Percentiles rank a stretch among this genome's conserved stretches.
Conservation (phyloP, 176 grass and related monocot genomes). For the Musa acuminata region DNA sequence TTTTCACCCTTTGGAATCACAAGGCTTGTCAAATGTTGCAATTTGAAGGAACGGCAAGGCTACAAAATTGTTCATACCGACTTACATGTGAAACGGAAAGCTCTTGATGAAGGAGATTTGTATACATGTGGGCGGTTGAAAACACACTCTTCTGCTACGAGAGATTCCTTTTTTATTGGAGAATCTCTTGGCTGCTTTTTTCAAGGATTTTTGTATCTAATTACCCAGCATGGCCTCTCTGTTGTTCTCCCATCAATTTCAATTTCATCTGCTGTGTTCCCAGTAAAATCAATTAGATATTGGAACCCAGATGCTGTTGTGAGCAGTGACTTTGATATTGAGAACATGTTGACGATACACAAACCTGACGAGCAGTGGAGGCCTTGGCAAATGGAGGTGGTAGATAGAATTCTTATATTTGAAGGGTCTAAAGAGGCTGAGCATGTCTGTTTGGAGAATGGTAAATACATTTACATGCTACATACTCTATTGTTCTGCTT, state of each 20-base stretch:
- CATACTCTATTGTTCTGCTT: not conserved
- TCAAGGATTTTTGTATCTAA: slow-evolving; percentile 78
- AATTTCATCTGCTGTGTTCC: slow-evolving; percentile 37
- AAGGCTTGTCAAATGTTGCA: slow-evolving; percentile 40
- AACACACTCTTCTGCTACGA: slow-evolving; percentile 27
- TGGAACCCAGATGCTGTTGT: slow-evolving; percentile 35
- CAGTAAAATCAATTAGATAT: slow-evolving; percentile 28
- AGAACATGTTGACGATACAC: slow-evolving; percentile 33
- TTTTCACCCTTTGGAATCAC: slow-evolving; percentile 84
- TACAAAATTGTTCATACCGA: slow-evolving; percentile 54
- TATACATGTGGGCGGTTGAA: slow-evolving; percentile 13
- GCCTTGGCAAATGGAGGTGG: slow-evolving; percentile 81
- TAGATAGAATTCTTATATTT: slow-evolving; percentile 77
- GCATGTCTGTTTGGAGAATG: slow-evolving; percentile 68
- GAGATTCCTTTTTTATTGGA: slow-evolving; percentile 35
- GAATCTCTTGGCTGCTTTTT: slow-evolving; percentile 70
- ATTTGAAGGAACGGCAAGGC: slow-evolving; percentile 30
- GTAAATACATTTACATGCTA: slow-evolving; percentile 33
- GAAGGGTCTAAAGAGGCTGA: slow-evolving; percentile 71
- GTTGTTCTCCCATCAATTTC: slow-evolving; percentile 79
- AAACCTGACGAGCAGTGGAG: slow-evolving; percentile 47
- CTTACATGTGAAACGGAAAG: slow-evolving; percentile 31
- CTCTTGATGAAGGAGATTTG: slow-evolving; percentile 40
- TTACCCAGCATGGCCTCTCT: slow-evolving; percentile 56
- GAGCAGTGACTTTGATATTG: slow-evolving; percentile 25